Evolutionary conservation across 148 eudicot species (phyloP), one percentile per base, ranked within the genome.

Genomic region (Spergularia marina): DNA sequence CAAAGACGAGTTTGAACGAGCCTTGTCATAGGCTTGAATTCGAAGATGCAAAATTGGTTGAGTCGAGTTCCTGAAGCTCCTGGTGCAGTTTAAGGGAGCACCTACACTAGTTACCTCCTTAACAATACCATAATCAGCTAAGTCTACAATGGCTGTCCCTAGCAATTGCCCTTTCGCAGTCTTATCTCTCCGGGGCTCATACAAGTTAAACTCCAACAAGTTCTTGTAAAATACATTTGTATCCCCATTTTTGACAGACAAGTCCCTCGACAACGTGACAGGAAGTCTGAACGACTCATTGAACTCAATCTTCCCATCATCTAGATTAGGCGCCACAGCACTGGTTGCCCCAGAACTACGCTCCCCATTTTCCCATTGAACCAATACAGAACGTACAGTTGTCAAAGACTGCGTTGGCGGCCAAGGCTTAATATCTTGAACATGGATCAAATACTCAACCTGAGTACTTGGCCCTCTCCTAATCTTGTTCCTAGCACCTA

Each of bases 351-450:
- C 97, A 47, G 91, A 83, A 75, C 51, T 83, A 67, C 79, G 85
- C 30, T 89, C 90, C 17, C 97, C 90, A 40, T 89, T 85, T 78
- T 89, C 94, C 99, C 97, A 95, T 73, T 90, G 96, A 52, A 95
- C 82, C 69, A 91, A 75, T 40, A 88, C 91, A 1, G 96, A 85
- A 18, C 96, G 92, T 13, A 90, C 83, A n/a, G 75, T 73, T 73
- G 88, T 90, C 64, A 92, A 65, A 20, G 92, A 90, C 71, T 90
- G 94, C 55, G 97, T 92, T 34, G 99, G 97, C 14, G 99, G 97
- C 99, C 99, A 95, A 54, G 99, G 99, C 79, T 92, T 95, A 54
- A 95, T 88, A 76, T 92, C 99, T 72, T 89, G 84, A 78, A 95
- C 74, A 74, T 84, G 86, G 54, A 95, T 80, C 18, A 77, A 60